phyloP scores from a whole-genome alignment of 1,284 basidiomycete genomes.

The Rhodotorula sp. region DNA sequence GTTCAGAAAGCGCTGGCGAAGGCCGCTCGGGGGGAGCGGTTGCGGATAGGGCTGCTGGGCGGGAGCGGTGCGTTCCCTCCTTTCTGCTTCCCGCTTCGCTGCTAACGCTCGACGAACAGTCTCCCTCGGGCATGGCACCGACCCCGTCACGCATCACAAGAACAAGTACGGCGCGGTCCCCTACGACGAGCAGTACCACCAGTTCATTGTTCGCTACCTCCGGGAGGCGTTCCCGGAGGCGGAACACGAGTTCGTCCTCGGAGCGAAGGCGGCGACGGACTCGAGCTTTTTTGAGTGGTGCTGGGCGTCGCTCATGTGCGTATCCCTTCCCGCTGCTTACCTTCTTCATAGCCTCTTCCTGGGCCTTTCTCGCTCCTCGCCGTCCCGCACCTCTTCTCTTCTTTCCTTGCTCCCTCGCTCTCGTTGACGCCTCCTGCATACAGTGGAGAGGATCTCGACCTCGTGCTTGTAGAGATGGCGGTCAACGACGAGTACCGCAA shows the following conservation, averaged over 20 bases:
- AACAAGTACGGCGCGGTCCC: slow-evolving; percentile 18
- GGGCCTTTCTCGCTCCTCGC: too few species aligned
- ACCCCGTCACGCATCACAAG: neutral
- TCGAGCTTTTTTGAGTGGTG: slow-evolving; percentile 21
- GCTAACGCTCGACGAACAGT: neutral
- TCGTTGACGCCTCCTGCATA: neutral
- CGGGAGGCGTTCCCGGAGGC: neutral
- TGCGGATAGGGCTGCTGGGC: slow-evolving; percentile 18
- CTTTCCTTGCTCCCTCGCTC: neutral
- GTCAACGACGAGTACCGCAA: slow-evolving; percentile 49
- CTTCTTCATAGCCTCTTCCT: too few species aligned
- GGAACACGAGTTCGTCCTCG: slow-evolving; percentile 2
- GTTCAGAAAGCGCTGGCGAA: slow-evolving; percentile 5
- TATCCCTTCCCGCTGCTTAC: neutral
- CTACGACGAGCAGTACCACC: slow-evolving; percentile 9
- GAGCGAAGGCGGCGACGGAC: slow-evolving; percentile 23
- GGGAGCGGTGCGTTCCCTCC: slow-evolving; percentile 14
- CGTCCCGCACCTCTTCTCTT: too few species aligned
- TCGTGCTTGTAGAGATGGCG: slow-evolving; percentile 53
- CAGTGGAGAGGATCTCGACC: slow-evolving; percentile 19
- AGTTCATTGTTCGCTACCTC: neutral
- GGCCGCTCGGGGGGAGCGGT: slow-evolving; percentile 8
- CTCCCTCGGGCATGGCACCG: slow-evolving; percentile 11
- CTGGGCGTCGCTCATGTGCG: slow-evolving; percentile 9
- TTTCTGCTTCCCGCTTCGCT: too few species aligned